Evolutionary conservation across 1,284 basidiomycete genomes (phyloP).

Genomic region (Xerocomus amazonicus): DNA sequence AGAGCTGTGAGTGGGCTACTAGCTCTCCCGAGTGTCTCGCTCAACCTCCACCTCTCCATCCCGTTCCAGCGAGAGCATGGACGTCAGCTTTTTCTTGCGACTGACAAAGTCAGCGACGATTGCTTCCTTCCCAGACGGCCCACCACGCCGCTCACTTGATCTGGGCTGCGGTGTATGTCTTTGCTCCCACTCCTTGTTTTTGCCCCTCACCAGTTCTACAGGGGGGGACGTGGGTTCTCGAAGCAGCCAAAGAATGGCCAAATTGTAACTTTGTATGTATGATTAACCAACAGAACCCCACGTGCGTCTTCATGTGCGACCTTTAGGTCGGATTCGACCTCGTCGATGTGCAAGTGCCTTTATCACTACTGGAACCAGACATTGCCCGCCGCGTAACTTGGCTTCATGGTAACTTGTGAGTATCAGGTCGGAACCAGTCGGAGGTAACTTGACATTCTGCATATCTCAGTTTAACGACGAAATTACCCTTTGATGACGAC

Average conservation of each 20-base stretch:
- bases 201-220: slow-evolving; percentile 25
- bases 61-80: slow-evolving; percentile 50
- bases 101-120: slow-evolving; percentile 52
- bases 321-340: slow-evolving; percentile 70
- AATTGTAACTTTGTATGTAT: slow-evolving; percentile 59
- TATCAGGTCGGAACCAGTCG: slow-evolving; percentile 8
- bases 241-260: slow-evolving; percentile 69
- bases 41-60: slow-evolving; percentile 2
- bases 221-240: slow-evolving; percentile 69
- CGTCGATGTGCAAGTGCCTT: slow-evolving; percentile 64
- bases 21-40: not conserved
- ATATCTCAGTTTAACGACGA: slow-evolving; percentile 56
- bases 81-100: slow-evolving; percentile 50
- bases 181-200: not conserved
- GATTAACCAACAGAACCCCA: not conserved
- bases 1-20: slow-evolving; percentile 51
- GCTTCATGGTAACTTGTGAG: slow-evolving; percentile 74
- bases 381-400: slow-evolving; percentile 58
- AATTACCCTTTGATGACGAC: slow-evolving; percentile 73
- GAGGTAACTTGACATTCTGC: slow-evolving; percentile 6
- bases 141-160: slow-evolving; percentile 54
- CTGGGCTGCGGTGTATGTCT: slow-evolving; percentile 65
- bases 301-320: slow-evolving; percentile 10
- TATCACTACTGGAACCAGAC: slow-evolving; percentile 45
- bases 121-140: slow-evolving; percentile 45